Conservation (phyloP, 768 basidiomycete genomes). For the Lentinula aciculospora region DNA sequence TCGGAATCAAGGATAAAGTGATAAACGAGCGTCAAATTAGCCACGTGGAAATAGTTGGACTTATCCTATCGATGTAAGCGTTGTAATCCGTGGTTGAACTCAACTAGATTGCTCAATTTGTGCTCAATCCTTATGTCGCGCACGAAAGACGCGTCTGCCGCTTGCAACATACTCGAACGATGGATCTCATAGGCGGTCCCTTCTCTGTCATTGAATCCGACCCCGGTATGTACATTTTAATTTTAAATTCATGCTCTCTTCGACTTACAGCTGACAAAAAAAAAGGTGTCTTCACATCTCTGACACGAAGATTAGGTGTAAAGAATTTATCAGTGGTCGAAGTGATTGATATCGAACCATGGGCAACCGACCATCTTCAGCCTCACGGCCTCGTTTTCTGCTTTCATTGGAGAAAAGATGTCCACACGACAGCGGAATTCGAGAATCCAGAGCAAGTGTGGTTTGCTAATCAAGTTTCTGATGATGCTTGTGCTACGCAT, state of each 20-base stretch:
- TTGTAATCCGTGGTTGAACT: not conserved
- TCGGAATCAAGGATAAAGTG: not conserved
- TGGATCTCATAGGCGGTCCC: conserved; percentile 54
- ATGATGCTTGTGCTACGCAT: conserved; percentile 61
- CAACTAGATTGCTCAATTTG: not conserved
- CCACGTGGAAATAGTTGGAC: not conserved
- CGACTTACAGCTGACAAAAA: not conserved
- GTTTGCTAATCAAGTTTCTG: conserved; percentile 66
- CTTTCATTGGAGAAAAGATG: conserved; percentile 51
- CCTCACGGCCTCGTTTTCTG: conserved; percentile 61
- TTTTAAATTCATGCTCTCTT: not conserved
- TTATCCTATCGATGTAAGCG: not conserved
- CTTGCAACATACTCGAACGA: not conserved
- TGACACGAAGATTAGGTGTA: conserved; percentile 50
- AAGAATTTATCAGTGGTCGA: conserved; percentile 49
- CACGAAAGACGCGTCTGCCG: not conserved
- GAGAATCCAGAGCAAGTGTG: conserved; percentile 52
- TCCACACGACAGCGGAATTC: conserved; percentile 38
- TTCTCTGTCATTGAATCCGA: conserved; percentile 60
- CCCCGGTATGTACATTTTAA: conserved; percentile 27
- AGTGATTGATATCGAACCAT: conserved; percentile 58
- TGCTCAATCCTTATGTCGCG: not conserved
- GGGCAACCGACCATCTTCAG: conserved; percentile 54
- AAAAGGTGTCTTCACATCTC: conserved; percentile 52
- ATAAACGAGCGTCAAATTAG: no score